Evolutionary conservation across 2,329 filamentous ascomycete genomes (phyloP).

Genomic region (Dactylellina drechsleri): DNA sequence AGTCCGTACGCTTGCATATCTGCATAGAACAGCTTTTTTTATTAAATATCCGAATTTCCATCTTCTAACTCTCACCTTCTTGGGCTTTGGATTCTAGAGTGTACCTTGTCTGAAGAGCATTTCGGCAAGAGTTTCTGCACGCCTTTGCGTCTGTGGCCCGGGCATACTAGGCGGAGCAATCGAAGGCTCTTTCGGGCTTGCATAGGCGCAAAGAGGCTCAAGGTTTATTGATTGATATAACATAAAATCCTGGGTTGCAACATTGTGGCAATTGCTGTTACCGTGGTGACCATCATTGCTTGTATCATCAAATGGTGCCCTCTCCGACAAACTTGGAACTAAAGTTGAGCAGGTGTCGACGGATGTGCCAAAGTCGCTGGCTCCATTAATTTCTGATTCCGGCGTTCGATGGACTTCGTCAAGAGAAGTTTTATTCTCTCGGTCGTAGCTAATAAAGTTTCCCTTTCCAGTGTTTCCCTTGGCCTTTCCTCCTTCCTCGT

Average conservation of each 20-base stretch:
- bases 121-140: constrained; percentile 40
- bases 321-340: constrained; percentile 10
- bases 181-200: constrained; percentile 37
- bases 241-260: constrained; percentile 3
- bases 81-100: background rate
- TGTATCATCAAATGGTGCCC: background rate
- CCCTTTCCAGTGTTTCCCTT: constrained; percentile 1
- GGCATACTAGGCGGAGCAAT: constrained; percentile 36
- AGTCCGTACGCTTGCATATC: constrained; percentile 50
- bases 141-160: constrained; percentile 23
- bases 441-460: no score
- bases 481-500: constrained; percentile 11
- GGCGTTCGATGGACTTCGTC: no score
- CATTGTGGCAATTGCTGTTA: background rate
- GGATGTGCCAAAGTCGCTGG: constrained; percentile 22
- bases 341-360: constrained; percentile 38
- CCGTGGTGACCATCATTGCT: background rate
- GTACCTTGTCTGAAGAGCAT: constrained; percentile 51
- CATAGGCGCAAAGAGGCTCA: constrained; percentile 28
- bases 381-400: background rate
- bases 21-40: background rate
- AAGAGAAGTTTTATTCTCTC: background rate
- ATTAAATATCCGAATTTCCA: background rate
- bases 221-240: constrained; percentile 11
- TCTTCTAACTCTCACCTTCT: background rate